Evolutionary conservation across 1,284 basidiomycete species (phyloP), one percentile per base, ranked within the genome.

Genomic region (Ustilago esculenta): DNA sequence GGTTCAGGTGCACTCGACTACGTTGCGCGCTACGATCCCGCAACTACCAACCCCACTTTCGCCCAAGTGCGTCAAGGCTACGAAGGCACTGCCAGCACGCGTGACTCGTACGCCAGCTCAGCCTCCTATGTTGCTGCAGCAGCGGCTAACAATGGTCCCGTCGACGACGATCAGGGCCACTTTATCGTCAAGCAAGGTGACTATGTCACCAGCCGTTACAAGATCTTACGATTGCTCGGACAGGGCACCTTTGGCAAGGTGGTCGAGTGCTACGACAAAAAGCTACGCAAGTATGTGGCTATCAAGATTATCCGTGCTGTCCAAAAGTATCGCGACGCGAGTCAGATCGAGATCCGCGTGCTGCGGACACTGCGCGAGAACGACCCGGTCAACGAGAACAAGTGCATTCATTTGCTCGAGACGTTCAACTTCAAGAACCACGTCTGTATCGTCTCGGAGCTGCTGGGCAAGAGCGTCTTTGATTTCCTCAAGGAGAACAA

Each of bases 171-270:
- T 51, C 83, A 84, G 34, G 83, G 83, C 2, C 83, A 84, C 52
- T 83, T 77, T 57, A 82, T 84, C 48, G 81, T 83, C 25, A 71
- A 72, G 18, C 57, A 71, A 33, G 80, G 80, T 33, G 80, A 82
- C 25, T 72, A 65, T 20, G 73, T 83, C 30, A 76, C 77, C 8
- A 69, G 71, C n/a, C 57, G 78, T 20, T 79, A 78, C 59, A 76
- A 91, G 63, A 97, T 95, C 52, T 88, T 94, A 49, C 87, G 89
- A 51, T 85, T 95, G 34, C 86, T 99, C 3, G 96, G 96, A 15
- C 96, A 98, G 84, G 96, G 96, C 6, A 99, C 96, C 7, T 99
- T 98, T 80, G 96, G 96, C 72, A 99, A 98, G 83, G 96, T 99
- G 24, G 94, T 98, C 51, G 92, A 98, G 82, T 94, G 94, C 32